Conservation (phyloP, 2,329 filamentous ascomycete species). For the Colletotrichum brevisporum region DNA sequence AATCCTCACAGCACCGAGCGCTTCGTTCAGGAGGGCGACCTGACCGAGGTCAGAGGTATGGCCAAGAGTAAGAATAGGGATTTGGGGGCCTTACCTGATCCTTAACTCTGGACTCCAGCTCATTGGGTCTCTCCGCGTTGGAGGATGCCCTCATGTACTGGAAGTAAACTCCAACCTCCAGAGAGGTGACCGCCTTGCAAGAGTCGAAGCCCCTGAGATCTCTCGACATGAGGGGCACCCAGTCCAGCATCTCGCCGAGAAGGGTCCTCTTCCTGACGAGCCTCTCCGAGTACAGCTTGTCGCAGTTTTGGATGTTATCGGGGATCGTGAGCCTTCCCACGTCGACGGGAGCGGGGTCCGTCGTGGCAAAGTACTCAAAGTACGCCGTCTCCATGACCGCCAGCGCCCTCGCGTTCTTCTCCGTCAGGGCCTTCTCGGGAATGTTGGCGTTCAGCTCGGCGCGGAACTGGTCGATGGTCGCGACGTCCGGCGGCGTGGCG, state of each 20-base stretch:
- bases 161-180: slow-evolving; percentile 35
- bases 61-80: background rate
- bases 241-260: slow-evolving; percentile 4
- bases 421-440: slow-evolving; percentile 4
- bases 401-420: slow-evolving; percentile 15
- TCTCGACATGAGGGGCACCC: slow-evolving; percentile 20
- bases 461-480: slow-evolving; percentile 12
- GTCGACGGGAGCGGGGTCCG: slow-evolving; percentile 29
- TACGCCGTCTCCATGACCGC: slow-evolving; percentile 36
- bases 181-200: slow-evolving; percentile 23
- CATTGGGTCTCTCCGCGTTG: slow-evolving; percentile 13
- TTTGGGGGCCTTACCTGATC: slow-evolving; percentile 9
- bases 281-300: slow-evolving; percentile 6
- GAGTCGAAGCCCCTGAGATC: slow-evolving; percentile 22
- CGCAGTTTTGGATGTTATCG: slow-evolving; percentile 7
- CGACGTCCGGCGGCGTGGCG: slow-evolving; percentile 19
- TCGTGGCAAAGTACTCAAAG: slow-evolving; percentile 35
- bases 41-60: background rate
- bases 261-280: background rate
- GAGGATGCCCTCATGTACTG: slow-evolving; percentile 33
- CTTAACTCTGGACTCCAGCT: slow-evolving; percentile 27
- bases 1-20: slow-evolving; percentile 27
- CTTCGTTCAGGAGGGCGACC: slow-evolving; percentile 29
- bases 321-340: slow-evolving; percentile 14
- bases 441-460: slow-evolving; percentile 31